Evolutionary conservation across 1,284 basidiomycete species (phyloP).

Genomic region (Microbotryum intermedium): DNA sequence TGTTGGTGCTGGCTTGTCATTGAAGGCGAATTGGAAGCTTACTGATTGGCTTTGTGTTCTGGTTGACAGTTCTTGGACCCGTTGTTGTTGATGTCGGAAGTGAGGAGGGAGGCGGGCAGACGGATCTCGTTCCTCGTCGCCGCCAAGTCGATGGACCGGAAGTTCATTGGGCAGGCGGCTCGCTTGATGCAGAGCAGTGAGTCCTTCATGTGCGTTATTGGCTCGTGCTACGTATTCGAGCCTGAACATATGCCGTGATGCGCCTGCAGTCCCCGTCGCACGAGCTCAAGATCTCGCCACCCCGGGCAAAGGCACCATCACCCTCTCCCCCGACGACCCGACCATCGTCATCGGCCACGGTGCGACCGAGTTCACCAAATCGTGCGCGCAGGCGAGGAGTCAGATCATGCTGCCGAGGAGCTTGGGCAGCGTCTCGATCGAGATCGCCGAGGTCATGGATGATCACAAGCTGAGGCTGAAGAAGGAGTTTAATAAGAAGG

Average conservation of each 20-base stretch:
- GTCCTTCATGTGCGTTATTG: constrained; percentile 38
- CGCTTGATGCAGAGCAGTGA: constrained; percentile 82
- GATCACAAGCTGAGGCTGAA: constrained; percentile 74
- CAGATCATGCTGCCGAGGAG: constrained; percentile 84
- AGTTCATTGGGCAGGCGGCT: constrained; percentile 73
- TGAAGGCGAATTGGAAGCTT: too few relatives aligned
- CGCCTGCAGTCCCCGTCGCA: constrained; percentile 76
- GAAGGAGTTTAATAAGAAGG: constrained; percentile 58
- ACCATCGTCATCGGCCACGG: constrained; percentile 62
- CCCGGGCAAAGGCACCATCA: constrained; percentile 64
- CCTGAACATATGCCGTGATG: too few relatives aligned
- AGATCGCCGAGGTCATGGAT: constrained; percentile 80
- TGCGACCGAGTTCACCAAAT: constrained; percentile 62
- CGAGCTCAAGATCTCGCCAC: constrained; percentile 85
- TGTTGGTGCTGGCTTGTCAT: neutral
- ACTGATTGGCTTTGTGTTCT: neutral
- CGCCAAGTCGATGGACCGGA: constrained; percentile 80
- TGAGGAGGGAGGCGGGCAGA: constrained; percentile 68
- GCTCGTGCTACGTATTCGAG: too few relatives aligned
- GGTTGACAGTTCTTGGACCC: constrained; percentile 81
- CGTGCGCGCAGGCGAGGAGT: constrained; percentile 64
- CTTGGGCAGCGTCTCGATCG: constrained; percentile 66
- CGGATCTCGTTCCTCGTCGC: constrained; percentile 84
- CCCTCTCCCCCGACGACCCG: constrained; percentile 66
- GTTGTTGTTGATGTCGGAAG: constrained; percentile 77